phyloP scores from a whole-genome alignment of 257 asterid genomes.

The Avicennia marina region DNA sequence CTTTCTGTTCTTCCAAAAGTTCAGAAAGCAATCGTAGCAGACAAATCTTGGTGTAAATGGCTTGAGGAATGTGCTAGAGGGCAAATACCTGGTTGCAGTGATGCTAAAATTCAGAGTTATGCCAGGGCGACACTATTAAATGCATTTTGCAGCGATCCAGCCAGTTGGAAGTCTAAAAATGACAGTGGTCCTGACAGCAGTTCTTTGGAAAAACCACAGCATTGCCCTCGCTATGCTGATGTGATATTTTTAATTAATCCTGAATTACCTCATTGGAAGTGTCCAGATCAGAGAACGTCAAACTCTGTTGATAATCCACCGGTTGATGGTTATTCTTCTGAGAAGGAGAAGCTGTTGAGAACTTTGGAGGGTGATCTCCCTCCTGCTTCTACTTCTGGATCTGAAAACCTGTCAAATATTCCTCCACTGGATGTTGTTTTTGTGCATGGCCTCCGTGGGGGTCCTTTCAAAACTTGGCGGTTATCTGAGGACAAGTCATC shows the following conservation, averaged over 20 bases:
- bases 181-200: slow-evolving; percentile 34
- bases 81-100: slow-evolving; percentile 74
- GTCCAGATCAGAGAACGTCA: slow-evolving; percentile 34
- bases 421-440: slow-evolving; percentile 85
- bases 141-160: slow-evolving; percentile 52
- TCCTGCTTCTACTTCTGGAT: slow-evolving; percentile 37
- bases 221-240: slow-evolving; percentile 69
- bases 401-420: slow-evolving; percentile 38
- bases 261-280: slow-evolving; percentile 86
- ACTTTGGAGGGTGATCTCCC: slow-evolving; percentile 27
- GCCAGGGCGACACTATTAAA: slow-evolving; percentile 86
- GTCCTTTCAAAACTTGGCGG: slow-evolving; percentile 99
- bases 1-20: slow-evolving; percentile 80
- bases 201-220: slow-evolving; percentile 20
- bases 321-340: slow-evolving; percentile 35
- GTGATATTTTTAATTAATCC: slow-evolving; percentile 83
- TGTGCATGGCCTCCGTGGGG: slow-evolving; percentile 97
- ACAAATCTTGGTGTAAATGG: slow-evolving; percentile 77
- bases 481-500: slow-evolving; percentile 95
- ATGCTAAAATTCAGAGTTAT: slow-evolving; percentile 88
- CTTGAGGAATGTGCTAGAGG: slow-evolving; percentile 93
- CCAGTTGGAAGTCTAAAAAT: slow-evolving; percentile 34
- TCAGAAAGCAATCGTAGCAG: slow-evolving; percentile 64
- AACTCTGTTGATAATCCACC: slow-evolving; percentile 29
- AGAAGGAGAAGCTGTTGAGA: slow-evolving; percentile 28